A percentile compares a stretch with the other conserved stretches of the same genome.
These are phyloP conservation scores for Penicillium paradoxum DNA, from an alignment of 495 filamentous ascomycete species.

Conservation along the genomic window DNA sequence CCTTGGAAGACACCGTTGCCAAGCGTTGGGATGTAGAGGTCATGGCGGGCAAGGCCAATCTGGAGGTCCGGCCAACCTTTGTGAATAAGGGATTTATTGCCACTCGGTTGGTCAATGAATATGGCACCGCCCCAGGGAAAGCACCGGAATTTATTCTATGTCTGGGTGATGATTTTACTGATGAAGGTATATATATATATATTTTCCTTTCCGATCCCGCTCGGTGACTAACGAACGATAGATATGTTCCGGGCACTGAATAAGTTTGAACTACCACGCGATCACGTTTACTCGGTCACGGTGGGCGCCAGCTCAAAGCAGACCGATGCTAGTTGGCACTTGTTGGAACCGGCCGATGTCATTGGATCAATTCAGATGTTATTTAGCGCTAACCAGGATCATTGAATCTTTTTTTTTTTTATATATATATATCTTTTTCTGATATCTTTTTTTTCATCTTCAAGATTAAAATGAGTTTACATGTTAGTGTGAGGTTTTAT, in stretches of 20 bases:
- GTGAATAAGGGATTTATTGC: slow-evolving; percentile 96
- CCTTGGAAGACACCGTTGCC: slow-evolving; percentile 67
- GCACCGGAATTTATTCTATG: slow-evolving; percentile 79
- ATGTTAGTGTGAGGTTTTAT: neutral
- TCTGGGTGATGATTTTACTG: slow-evolving; percentile 90
- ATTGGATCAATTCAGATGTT: slow-evolving; percentile 73
- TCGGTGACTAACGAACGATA: slow-evolving; percentile 16
- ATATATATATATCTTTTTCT: neutral
- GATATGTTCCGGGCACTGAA: slow-evolving; percentile 64
- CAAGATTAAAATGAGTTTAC: neutral
- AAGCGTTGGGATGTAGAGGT: slow-evolving; percentile 85
- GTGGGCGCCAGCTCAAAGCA: slow-evolving; percentile 83
- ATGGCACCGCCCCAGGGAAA: slow-evolving; percentile 46
- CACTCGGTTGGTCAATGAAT: slow-evolving; percentile 66
- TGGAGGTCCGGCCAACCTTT: slow-evolving; percentile 92
- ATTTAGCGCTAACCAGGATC: slow-evolving; percentile 41
- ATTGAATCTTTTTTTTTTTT: slow-evolving; percentile 19
- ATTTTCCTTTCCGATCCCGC: neutral
- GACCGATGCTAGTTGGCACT: slow-evolving; percentile 80
- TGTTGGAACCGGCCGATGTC: slow-evolving; percentile 82
- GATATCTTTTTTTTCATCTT: no score
- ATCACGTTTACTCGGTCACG: slow-evolving; percentile 78
- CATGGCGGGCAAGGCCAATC: slow-evolving; percentile 91
- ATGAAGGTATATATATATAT: slow-evolving; percentile 67
- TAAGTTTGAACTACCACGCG: slow-evolving; percentile 48